Evolutionary conservation across 805 yeast genomes (phyloP).

Genomic region (Lipomyces spencermartinsiae): DNA sequence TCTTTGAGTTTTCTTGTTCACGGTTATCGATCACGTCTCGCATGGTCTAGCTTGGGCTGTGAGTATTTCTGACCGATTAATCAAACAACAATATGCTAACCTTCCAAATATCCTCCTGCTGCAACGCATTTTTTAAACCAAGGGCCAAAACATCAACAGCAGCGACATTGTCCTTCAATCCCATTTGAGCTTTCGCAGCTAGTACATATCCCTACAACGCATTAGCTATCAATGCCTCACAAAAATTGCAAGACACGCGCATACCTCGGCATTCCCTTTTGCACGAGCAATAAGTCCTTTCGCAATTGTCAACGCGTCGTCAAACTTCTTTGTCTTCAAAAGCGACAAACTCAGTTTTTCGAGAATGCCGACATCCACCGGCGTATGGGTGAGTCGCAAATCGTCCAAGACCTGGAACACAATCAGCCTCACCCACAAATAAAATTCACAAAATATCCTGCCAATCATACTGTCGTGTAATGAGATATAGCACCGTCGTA

Average conservation of each 20-base stretch:
- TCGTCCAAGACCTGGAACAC: background rate
- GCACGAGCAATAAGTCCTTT: background rate
- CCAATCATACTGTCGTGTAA: background rate
- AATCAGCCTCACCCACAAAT: background rate
- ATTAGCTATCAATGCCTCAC: background rate
- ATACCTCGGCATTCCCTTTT: background rate
- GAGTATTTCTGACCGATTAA: background rate
- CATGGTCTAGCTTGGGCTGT: background rate
- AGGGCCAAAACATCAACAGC: background rate
- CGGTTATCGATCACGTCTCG: background rate
- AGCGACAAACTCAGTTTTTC: background rate
- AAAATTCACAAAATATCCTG: background rate
- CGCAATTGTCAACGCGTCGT: background rate
- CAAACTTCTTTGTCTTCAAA: background rate
- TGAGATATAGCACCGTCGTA: background rate
- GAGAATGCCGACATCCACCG: background rate
- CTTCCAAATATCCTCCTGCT: constrained; percentile 4
- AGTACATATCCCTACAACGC: background rate
- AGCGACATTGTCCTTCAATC: constrained; percentile 3
- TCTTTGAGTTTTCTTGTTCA: background rate
- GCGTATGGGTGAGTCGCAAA: background rate
- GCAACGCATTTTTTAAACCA: background rate
- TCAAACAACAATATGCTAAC: background rate
- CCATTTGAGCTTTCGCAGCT: background rate
- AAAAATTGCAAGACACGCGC: background rate